Evolutionary conservation across 495 filamentous ascomycete species (phyloP), one percentile per base, ranked within the genome.

Genomic region (Talaromyces borbonicus): DNA sequence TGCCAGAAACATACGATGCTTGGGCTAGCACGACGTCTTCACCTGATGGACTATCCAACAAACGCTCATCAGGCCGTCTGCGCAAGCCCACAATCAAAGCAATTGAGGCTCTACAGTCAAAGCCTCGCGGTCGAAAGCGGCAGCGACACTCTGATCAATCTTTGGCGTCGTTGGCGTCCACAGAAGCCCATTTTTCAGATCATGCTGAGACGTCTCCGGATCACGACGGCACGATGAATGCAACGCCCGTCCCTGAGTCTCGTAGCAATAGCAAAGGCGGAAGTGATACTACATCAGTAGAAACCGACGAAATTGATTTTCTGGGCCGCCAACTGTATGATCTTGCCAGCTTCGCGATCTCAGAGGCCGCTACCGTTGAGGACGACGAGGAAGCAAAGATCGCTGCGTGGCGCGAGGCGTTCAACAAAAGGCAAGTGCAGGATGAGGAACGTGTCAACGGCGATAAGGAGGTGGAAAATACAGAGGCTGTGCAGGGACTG

Each of bases 31-130:
- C n/a, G n/a, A 55, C 54, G 1, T 54, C 61, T 7, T 59, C 67
- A 15, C 55, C 59, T 5, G 60, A 56, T 18, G 41, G 53, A 24
- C 52, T 62, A 11, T 62, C 65, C 9, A 50, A 32, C 18, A 50
- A 53, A 8, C 57, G 65, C 5, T 51, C 56, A 4, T 70, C 68
- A 6, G 50, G 56, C 0, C 57, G 68, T 1, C 9, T 60, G 18
- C 61, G 68, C 8, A 70, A 70, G 41, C 65, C 65, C 0, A 70
- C 66, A 2, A 56, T 56, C 8, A 55, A 59, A 11, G 67, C 67
- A 12, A 49, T 70, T 14, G 68, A 72, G 42, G 61, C 65, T 5
- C 31, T 60, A 8, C 56, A 64, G 33, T 63, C 52, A 51, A 41
- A 52, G 39, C 24, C 40, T 23, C 35, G 25, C 4, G 20, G 12